These are phyloP conservation scores for Chlamydomonas sp. DNA, from an alignment of 139 green algal genomes.

Conservation along the genomic window DNA sequence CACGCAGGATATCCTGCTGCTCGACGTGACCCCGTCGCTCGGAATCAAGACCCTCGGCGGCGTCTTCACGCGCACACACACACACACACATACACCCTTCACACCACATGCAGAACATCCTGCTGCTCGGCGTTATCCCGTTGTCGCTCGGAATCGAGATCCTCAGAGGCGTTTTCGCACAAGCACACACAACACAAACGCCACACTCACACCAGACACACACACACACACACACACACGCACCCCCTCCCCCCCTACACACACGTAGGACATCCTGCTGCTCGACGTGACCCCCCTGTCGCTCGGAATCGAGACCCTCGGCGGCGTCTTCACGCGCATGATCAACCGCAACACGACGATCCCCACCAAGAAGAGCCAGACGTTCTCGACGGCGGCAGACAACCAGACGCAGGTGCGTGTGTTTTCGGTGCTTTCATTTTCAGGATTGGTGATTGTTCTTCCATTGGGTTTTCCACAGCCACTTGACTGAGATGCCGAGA, in stretches of 20 bases:
- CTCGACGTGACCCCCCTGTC: slow-evolving; percentile 97
- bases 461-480: too few relatives aligned
- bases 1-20: slow-evolving; percentile 90
- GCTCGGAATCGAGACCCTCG: slow-evolving; percentile 97
- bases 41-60: slow-evolving; percentile 98
- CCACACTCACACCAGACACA: too few relatives aligned
- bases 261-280: slow-evolving; percentile 96
- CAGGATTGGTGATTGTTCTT: too few relatives aligned
- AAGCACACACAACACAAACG: slow-evolving; percentile 98
- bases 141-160: slow-evolving; percentile 98
- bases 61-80: slow-evolving; percentile 91
- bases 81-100: too few relatives aligned
- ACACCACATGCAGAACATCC: too few relatives aligned
- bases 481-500: too few relatives aligned
- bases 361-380: slow-evolving; percentile 94
- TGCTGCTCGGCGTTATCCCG: slow-evolving; percentile 96
- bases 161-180: slow-evolving; percentile 97
- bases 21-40: slow-evolving; percentile 96
- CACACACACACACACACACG: too few relatives aligned
- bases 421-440: not conserved
- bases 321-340: slow-evolving; percentile 97
- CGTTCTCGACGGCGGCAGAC: slow-evolving; percentile 94
- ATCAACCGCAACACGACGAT: slow-evolving; percentile 99
- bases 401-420: slow-evolving; percentile 82
- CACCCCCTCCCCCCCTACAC: too few relatives aligned